These are phyloP conservation scores for Choanephora cucurbitarum DNA, from an alignment of 371 early-diverging fungal genomes.

Conservation along the genomic window DNA sequence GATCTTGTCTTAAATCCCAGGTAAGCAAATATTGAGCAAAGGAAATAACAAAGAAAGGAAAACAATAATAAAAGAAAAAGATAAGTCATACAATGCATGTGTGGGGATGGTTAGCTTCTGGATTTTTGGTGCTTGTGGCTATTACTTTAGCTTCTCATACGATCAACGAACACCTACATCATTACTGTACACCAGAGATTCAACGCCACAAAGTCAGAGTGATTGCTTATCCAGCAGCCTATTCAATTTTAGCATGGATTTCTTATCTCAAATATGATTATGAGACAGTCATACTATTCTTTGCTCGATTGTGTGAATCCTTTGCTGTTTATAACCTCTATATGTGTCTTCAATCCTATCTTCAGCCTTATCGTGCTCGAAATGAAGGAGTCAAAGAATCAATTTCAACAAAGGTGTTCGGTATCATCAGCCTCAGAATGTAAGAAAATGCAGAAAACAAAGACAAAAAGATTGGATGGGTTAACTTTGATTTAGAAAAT, in stretches of 20 bases:
- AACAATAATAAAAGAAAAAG: neutral
- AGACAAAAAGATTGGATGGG: too few species aligned
- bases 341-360: conserved; percentile 44
- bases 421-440: conserved; percentile 36
- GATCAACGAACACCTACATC: conserved; percentile 37
- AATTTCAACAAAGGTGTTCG: conserved; percentile 38
- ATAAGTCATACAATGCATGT: conserved; percentile 46
- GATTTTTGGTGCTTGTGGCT: conserved; percentile 33
- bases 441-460: too few species aligned
- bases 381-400: conserved; percentile 35
- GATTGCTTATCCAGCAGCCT: conserved; percentile 48
- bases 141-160: conserved; percentile 35
- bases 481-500: too few species aligned
- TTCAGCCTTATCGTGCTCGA: conserved; percentile 43
- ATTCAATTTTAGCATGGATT: conserved; percentile 49
- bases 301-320: conserved; percentile 48
- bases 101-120: conserved; percentile 48
- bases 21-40: conserved; percentile 16
- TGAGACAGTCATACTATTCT: conserved; percentile 51
- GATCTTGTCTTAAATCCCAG: conserved; percentile 41
- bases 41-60: neutral
- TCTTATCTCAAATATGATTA: conserved; percentile 51
- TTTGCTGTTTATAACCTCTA: conserved; percentile 55
- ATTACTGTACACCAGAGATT: conserved; percentile 46
- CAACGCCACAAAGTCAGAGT: conserved; percentile 54